Evolutionary conservation across 805 yeast species (phyloP), one percentile per base, ranked within the genome.

Genomic region (Blastobotrys terrestris): DNA sequence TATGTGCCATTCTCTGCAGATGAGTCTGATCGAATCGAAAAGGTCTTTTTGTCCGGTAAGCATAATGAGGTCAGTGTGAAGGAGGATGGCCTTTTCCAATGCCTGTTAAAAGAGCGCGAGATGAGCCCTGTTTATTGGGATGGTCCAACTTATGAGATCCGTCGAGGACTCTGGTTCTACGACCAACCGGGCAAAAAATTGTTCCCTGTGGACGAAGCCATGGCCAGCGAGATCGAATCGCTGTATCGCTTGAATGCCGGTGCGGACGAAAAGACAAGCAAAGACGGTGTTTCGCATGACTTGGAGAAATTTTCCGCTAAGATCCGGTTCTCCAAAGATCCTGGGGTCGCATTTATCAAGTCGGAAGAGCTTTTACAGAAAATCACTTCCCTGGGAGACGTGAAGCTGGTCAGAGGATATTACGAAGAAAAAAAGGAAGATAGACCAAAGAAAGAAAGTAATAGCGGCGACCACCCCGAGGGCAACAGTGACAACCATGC

Each of bases 121-220:
- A 66, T 91, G 60, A 58, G 69, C 2, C 95, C 98, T 0, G 77
- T 83, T 0, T 92, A 83, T 65, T 92, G 97, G 97, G 82, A 80
- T 5, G 97, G 97, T 1, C 94, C 97, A 0, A 70, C 73, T 0
- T 92, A 83, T 63, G 90, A 87, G 55, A 85, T 92, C 0, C 73
- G 96, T 46, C 71, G 97, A 51, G 96, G 96, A 0, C 66, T 81
- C 1, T 92, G 98, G 98, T 89, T 88, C 64, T 69, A 74, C 39
- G 64, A 77, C 7, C 78, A 78, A 49, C 80, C 80, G 0, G 55
- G 62, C 46, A 57, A 63, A 39, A 53, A 26, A 26, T 26, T 66
- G 22, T 61, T 62, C 3, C 95, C 95, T 0, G 67, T 88, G 22
- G 62, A 73, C 7, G 71, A 72, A 1, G 67, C 69, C 1, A 53